Evolutionary conservation across 805 yeast species (phyloP).

Genomic region (Barnettozyma pratensis): DNA sequence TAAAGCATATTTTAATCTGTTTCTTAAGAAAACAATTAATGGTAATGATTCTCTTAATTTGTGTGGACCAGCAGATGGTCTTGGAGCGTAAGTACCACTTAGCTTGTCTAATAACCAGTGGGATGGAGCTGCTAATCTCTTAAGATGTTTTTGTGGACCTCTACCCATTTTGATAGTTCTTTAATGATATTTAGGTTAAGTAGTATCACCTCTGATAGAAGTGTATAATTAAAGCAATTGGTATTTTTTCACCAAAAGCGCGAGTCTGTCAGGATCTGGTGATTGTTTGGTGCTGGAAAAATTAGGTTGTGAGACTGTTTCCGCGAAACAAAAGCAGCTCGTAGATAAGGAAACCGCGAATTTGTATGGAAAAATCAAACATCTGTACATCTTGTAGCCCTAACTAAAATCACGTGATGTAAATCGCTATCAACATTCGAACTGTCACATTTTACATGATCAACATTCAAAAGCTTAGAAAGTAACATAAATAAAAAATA

Average conservation of each 20-base stretch:
- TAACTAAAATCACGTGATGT: background rate
- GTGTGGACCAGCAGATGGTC: slow-evolving; percentile 99
- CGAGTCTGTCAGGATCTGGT: too few relatives aligned
- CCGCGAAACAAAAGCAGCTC: too few relatives aligned
- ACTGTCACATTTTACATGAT: background rate
- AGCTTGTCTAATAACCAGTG: slow-evolving; percentile 99
- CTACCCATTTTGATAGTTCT: slow-evolving; percentile 18
- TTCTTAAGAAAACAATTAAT: slow-evolving; percentile 92
- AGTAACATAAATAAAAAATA: background rate
- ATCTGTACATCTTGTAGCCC: slow-evolving; percentile 2
- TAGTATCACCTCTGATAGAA: background rate
- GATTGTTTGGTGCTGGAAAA: too few relatives aligned
- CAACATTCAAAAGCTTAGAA: background rate
- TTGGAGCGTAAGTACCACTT: slow-evolving; percentile 99
- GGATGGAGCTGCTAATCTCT: slow-evolving; percentile 99
- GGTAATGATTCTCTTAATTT: slow-evolving; percentile 98
- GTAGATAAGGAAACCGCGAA: background rate
- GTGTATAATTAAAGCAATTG: slow-evolving; percentile 2
- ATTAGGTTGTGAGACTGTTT: background rate
- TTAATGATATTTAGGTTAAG: slow-evolving; percentile 2
- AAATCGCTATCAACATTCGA: too few relatives aligned
- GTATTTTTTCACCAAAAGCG: slow-evolving; percentile 6
- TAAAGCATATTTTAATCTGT: slow-evolving; percentile 97
- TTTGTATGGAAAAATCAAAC: background rate
- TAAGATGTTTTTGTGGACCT: slow-evolving; percentile 85